Base-by-base conservation (phyloP, 345 rosid genomes). In the Erysimum cheiranthoides region DNA sequence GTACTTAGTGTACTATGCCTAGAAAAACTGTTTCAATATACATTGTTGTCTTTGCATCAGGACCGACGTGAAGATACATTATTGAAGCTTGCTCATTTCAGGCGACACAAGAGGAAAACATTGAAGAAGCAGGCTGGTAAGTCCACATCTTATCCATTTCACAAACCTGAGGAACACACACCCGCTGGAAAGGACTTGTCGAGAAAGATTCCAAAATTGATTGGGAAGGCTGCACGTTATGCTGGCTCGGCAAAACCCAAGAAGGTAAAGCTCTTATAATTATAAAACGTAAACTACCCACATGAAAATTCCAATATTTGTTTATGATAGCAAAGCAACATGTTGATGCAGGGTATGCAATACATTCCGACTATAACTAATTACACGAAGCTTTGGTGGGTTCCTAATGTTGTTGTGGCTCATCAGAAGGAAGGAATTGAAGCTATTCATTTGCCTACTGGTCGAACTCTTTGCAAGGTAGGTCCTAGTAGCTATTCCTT, bases 371-470 rank as follows among this genome's bases (percentile, higher is more conserved):
- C 97, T 36, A 94, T 92, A 82, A 94, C 97, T 75, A 94, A 92
- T 76, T 78, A 94, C 85, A 94, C 99, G 21, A 89, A 86, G 76
- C 86, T 94, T 47, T 96, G 98, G 98, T 96, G 99, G 98, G 91
- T 96, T 78, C 97, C 99, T 73, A 93, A 96, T 85, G 96, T 93
- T 74, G 93, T 93, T 75, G 97, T 96, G 74, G 94, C 95, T 63
- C 98, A 91, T 85, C 92, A 89, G 80, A 90, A 93, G 78, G 98
- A 90, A 88, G 99, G 99, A 66, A 93, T 96, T 65, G 99, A 96
- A 85, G 97, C 88, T 71, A 78, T 92, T 82, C 99, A 94, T 81
- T 76, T 96, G 86, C 96, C 98, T 69, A 79, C 98, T 56, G 98
- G 98, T 61, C 93, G 98, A 50, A 91, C 97, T 10, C n/a, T 93